A percentile compares a stretch with the other conserved stretches of the same genome.
phyloP scores from a whole-genome alignment of 371 early-diverging fungal species.

The Mortierella sp. region DNA sequence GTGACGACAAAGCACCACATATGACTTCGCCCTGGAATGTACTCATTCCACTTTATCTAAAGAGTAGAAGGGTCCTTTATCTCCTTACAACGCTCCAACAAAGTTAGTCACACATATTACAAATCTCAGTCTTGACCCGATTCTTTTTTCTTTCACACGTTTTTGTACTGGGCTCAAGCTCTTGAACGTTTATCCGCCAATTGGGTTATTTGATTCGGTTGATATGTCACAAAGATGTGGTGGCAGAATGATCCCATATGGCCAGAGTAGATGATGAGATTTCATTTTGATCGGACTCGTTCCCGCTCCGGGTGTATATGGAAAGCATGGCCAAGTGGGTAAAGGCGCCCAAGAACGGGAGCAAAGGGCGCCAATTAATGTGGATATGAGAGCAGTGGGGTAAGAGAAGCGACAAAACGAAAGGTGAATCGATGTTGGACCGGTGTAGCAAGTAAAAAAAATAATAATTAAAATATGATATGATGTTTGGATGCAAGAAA shows the following conservation, averaged over 20 bases:
- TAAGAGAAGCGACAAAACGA: neutral
- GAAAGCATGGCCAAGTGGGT: too few relatives aligned
- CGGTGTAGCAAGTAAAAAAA: neutral
- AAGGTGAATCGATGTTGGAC: neutral
- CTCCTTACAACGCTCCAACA: too few relatives aligned
- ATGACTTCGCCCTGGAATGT: too few relatives aligned
- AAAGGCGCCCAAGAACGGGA: too few relatives aligned
- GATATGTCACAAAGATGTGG: neutral
- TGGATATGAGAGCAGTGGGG: neutral
- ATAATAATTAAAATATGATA: neutral
- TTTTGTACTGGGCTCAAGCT: neutral
- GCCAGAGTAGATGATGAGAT: neutral
- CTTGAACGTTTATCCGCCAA: neutral
- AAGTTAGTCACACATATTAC: too few relatives aligned
- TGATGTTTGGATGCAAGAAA: slow-evolving; percentile 1
- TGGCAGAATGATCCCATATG: neutral
- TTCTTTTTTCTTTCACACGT: neutral
- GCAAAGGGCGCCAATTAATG: too few relatives aligned
- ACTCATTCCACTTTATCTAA: too few relatives aligned
- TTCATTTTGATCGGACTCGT: neutral
- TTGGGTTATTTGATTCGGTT: neutral
- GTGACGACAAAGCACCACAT: too few relatives aligned
- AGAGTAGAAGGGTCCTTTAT: too few relatives aligned
- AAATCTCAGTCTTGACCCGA: neutral
- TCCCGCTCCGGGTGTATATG: neutral